phyloP scores from a whole-genome alignment of 352 stramenopile genomes.

The Pythium monospermum region DNA sequence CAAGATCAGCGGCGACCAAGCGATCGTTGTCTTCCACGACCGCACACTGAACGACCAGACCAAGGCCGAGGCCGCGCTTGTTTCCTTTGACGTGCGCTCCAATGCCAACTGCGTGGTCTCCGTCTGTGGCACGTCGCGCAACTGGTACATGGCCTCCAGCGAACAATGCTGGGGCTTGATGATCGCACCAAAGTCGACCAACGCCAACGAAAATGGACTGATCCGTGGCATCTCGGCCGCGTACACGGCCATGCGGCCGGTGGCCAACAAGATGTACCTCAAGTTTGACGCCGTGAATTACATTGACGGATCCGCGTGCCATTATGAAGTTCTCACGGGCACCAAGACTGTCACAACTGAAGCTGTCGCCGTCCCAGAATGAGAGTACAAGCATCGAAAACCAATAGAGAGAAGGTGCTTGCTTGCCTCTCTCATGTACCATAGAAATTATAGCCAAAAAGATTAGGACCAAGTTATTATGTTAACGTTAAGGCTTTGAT shows the following conservation, averaged over 20 bases:
- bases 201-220: slow-evolving; percentile 49
- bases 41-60: slow-evolving; percentile 23
- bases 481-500: too few relatives aligned
- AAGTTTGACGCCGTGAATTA: slow-evolving; percentile 79
- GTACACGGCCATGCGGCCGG: slow-evolving; percentile 40
- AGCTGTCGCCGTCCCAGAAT: background rate
- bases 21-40: slow-evolving; percentile 72
- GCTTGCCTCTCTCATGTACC: too few relatives aligned
- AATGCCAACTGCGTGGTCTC: slow-evolving; percentile 70
- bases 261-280: slow-evolving; percentile 65
- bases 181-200: slow-evolving; percentile 55
- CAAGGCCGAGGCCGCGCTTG: slow-evolving; percentile 49
- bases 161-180: slow-evolving; percentile 72
- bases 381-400: too few relatives aligned
- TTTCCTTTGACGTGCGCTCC: slow-evolving; percentile 67
- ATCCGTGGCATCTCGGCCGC: slow-evolving; percentile 67
- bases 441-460: too few relatives aligned
- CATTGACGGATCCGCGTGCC: slow-evolving; percentile 56
- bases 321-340: slow-evolving; percentile 66
- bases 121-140: slow-evolving; percentile 51
- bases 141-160: slow-evolving; percentile 57
- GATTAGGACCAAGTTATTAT: too few relatives aligned
- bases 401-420: too few relatives aligned
- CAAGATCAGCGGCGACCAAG: slow-evolving; percentile 57
- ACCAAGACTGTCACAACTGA: slow-evolving; percentile 43